Evolutionary conservation across 495 filamentous ascomycete genomes (phyloP).

Genomic region (Talaromyces proteolyticus): DNA sequence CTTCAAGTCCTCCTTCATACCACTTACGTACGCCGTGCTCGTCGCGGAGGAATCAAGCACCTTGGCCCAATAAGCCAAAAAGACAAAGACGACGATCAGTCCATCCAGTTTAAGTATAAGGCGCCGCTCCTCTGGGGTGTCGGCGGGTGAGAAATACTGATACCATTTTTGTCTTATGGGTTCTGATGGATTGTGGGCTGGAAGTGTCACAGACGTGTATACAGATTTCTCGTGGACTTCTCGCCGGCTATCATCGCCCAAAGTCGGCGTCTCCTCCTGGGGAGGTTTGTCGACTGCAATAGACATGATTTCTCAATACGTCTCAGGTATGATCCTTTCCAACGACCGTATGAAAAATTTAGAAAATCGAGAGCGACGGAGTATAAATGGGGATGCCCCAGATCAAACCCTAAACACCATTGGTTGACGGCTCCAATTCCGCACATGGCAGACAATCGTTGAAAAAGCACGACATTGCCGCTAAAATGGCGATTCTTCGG

Average conservation of each 20-base stretch:
- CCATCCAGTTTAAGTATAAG: conserved; percentile 41
- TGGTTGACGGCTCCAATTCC: no score
- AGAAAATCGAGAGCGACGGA: not conserved
- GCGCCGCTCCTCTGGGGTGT: conserved; percentile 31
- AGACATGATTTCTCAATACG: no score
- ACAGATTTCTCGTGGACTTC: not conserved
- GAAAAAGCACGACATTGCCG: not conserved
- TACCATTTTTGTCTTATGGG: conserved; percentile 27
- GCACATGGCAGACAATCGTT: not conserved
- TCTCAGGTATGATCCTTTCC: no score
- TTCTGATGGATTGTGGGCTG: not conserved
- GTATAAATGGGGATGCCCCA: not conserved
- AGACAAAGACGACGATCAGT: conserved; percentile 31
- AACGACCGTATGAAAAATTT: no score
- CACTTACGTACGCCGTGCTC: conserved; percentile 23
- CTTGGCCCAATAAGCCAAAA: conserved; percentile 42
- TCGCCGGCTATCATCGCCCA: not conserved
- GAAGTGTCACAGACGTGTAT: not conserved
- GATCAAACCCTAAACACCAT: no score
- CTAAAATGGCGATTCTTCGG: not conserved
- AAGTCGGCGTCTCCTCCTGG: not conserved
- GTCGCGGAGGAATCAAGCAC: conserved; percentile 32
- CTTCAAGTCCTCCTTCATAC: conserved; percentile 22
- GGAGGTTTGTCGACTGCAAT: not conserved
- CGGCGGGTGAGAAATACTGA: conserved; percentile 35